phyloP scores from a whole-genome alignment of 2,329 filamentous ascomycete genomes.

The Fusarium anguioides region DNA sequence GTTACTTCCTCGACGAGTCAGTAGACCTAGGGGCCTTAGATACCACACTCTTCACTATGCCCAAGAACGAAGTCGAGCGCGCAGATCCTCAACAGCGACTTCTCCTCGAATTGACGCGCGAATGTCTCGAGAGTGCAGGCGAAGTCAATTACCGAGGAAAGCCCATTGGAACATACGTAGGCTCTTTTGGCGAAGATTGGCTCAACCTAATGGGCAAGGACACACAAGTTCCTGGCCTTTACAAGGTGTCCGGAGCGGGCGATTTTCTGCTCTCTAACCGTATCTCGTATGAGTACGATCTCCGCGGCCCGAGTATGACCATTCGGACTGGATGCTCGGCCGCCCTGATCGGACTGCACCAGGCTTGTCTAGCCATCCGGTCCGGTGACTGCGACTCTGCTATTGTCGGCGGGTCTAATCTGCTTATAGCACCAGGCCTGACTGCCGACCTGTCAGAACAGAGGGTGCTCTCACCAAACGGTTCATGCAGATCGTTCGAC shows the following conservation, averaged over 20 bases:
- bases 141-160: slow-evolving; percentile 7
- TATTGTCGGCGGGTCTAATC: slow-evolving; percentile 3
- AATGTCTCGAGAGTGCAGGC: background rate
- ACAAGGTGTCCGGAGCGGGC: slow-evolving; percentile 2
- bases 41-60: slow-evolving; percentile 2
- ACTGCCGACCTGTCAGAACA: background rate
- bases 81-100: slow-evolving; percentile 1
- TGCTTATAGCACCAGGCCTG: slow-evolving; percentile 18
- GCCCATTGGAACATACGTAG: slow-evolving; percentile 4
- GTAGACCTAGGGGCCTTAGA: background rate
- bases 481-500: slow-evolving; percentile 14
- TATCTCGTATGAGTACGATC: slow-evolving; percentile 5
- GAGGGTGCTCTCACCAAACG: slow-evolving; percentile 4
- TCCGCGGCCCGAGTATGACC: slow-evolving; percentile 1
- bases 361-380: slow-evolving; percentile 11
- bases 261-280: slow-evolving; percentile 10
- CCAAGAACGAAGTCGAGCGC: background rate
- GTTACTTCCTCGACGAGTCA: slow-evolving; percentile 6
- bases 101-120: background rate
- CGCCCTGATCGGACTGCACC: slow-evolving; percentile 16
- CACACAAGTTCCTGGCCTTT: background rate
- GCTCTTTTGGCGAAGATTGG: slow-evolving; percentile 10
- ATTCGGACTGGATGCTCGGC: slow-evolving; percentile 27
- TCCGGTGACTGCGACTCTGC: slow-evolving; percentile 8
- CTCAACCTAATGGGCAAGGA: slow-evolving; percentile 5